Percentiles rank a stretch among this genome's conserved stretches.
Conservation (phyloP, 1,284 basidiomycete species). For the Cystobasidium slooffiae region DNA sequence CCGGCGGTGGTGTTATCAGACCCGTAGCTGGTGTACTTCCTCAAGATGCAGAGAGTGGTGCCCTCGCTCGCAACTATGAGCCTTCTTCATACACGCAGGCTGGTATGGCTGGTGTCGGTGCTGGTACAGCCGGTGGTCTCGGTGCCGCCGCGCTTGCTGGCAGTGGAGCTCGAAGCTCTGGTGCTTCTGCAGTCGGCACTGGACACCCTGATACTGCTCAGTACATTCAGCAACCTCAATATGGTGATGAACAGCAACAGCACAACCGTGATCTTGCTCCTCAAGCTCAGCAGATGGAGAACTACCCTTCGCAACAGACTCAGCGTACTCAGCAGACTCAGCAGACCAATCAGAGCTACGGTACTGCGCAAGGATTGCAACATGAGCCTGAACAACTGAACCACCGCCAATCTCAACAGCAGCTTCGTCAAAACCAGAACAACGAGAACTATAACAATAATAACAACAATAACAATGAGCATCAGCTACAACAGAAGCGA, state of each 20-base stretch:
- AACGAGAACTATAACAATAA: neutral
- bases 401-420: conserved; percentile 4
- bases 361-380: neutral
- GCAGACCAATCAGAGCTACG: conserved; percentile 1
- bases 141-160: conserved; percentile 11
- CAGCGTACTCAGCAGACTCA: conserved; percentile 16
- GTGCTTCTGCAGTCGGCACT: conserved; percentile 22
- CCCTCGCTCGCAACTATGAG: neutral
- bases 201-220: conserved; percentile 7
- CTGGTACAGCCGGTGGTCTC: conserved; percentile 7
- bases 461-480: neutral
- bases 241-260: conserved; percentile 23
- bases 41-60: conserved; percentile 24
- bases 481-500: neutral
- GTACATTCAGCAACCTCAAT: conserved; percentile 1
- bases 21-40: conserved; percentile 26
- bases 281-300: conserved; percentile 15
- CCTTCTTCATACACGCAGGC: conserved; percentile 22
- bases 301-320: conserved; percentile 18
- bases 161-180: neutral
- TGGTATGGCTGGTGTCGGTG: conserved; percentile 31
- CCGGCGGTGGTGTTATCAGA: conserved; percentile 12
- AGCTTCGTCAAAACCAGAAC: neutral
- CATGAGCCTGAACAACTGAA: neutral
- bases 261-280: neutral